Evolutionary conservation across 1,139 yeast species (phyloP), one percentile per base, ranked within the genome.

Genomic region (Spathaspora jeffriesii): DNA sequence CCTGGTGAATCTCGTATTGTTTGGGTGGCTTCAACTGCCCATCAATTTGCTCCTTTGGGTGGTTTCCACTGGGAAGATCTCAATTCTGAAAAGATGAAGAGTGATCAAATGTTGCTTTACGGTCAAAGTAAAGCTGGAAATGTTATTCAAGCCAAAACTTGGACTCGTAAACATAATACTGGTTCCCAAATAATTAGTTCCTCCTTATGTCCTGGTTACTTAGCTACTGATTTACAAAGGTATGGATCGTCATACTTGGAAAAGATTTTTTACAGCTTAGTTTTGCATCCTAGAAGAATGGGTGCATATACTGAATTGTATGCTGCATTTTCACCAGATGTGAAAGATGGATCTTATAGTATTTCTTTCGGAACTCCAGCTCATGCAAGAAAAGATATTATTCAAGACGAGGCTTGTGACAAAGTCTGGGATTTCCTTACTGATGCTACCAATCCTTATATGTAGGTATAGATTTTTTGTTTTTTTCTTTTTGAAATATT

Each of bases 111-210:
- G 22, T 45, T 41, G 17, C 28, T 51, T 18, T 76, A 76, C 53
- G 82, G 78, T 0, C 81, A 78, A 55, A 69, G 80, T 37, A 81
- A 81, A 60, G 79, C 81, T 2, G 67, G 71, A 37, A 68, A 70
- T 48, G 60, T 73, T 21, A 63, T 68, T 43, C 78, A 74, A 52
- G 70, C 79, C 0, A 61, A 65, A n/a, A 62, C 67, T 10, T 78
- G 80, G 76, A 62, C 73, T 2, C 55, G 59, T 21, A 54, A 60
- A 32, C 71, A 76, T 48, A 61, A 65, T 7, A 62, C 61, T 3
- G 85, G 8, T 52, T 49, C 54, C n/a, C 66, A 77, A 25, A 62
- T 71, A 41, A 68, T 72, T 39, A 61, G 70, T 2, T 62, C 76
- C 1, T 66, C 68, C 11, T 17, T 52, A 15, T 74, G 78, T 56